phyloP scores from a whole-genome alignment of 1,284 basidiomycete genomes.

The Austroboletus novae-zelandiae region DNA sequence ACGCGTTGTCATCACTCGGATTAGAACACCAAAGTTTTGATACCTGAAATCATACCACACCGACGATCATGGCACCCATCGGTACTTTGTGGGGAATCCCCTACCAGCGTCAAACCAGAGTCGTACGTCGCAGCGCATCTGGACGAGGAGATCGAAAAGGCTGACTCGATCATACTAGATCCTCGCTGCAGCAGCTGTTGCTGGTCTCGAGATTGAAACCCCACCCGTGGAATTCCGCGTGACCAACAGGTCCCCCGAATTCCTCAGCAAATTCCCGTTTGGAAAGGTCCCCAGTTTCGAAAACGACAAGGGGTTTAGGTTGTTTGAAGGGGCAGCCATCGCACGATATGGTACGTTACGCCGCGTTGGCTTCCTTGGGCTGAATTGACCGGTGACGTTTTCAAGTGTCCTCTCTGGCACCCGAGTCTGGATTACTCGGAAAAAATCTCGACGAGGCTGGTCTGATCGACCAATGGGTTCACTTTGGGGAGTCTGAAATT shows the following conservation, averaged over 20 bases:
- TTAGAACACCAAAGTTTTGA: neutral
- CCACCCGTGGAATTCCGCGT: slow-evolving; percentile 23
- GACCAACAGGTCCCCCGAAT: slow-evolving; percentile 44
- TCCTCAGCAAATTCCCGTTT: slow-evolving; percentile 46
- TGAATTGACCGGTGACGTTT: neutral
- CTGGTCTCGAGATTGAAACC: slow-evolving; percentile 27
- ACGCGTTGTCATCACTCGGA: neutral
- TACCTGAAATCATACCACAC: slow-evolving; percentile 1
- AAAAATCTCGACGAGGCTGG: slow-evolving; percentile 44
- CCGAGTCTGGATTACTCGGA: slow-evolving; percentile 53
- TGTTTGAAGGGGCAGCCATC: slow-evolving; percentile 58
- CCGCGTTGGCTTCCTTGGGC: neutral
- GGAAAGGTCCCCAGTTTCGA: slow-evolving; percentile 58
- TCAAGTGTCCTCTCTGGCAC: slow-evolving; percentile 48
- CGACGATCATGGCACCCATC: slow-evolving; percentile 17
- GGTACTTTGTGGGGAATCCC: slow-evolving; percentile 22
- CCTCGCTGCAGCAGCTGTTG: slow-evolving; percentile 20
- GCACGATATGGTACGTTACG: slow-evolving; percentile 55
- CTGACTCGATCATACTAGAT: slow-evolving; percentile 17
- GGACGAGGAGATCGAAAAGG: neutral
- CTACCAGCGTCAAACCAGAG: slow-evolving; percentile 28
- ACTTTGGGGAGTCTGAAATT: slow-evolving; percentile 51
- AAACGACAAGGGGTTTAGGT: slow-evolving; percentile 45
- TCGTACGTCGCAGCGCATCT: slow-evolving; percentile 16
- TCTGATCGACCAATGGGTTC: slow-evolving; percentile 55